phyloP scores from a whole-genome alignment of 2,329 filamentous ascomycete genomes.

The Aureobasidium sp. region DNA sequence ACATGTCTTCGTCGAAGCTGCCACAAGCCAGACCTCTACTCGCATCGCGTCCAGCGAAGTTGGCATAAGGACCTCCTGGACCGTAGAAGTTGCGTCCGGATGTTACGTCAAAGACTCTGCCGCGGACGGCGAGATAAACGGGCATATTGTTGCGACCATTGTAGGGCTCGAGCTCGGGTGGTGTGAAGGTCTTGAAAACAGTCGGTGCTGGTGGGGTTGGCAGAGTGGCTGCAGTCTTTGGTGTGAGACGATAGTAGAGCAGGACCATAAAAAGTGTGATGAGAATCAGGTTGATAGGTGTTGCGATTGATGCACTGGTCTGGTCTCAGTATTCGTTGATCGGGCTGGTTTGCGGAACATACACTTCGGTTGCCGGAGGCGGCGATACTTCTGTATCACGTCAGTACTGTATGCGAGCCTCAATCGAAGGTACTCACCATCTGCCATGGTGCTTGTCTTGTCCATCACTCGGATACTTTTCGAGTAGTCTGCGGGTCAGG shows the following conservation, averaged over 20 bases:
- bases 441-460: neutral
- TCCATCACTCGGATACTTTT: neutral
- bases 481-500: neutral
- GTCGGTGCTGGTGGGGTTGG: constrained; percentile 57
- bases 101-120: constrained; percentile 83
- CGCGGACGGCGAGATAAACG: constrained; percentile 86
- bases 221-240: constrained; percentile 33
- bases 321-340: constrained; percentile 14
- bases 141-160: constrained; percentile 66
- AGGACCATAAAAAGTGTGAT: constrained; percentile 48
- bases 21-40: constrained; percentile 79
- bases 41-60: constrained; percentile 91
- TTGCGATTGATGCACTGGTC: constrained; percentile 43
- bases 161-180: constrained; percentile 72
- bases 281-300: constrained; percentile 54
- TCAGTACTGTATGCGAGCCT: neutral
- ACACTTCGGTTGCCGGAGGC: constrained; percentile 34
- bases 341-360: constrained; percentile 18
- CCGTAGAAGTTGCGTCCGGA: constrained; percentile 90
- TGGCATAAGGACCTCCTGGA: constrained; percentile 86
- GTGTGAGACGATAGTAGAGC: constrained; percentile 48
- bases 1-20: constrained; percentile 90
- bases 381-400: constrained; percentile 13
- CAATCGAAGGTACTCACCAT: neutral
- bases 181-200: constrained; percentile 80